Conservation (phyloP, 2,329 filamentous ascomycete genomes). For the Lasiodiplodia sp. region DNA sequence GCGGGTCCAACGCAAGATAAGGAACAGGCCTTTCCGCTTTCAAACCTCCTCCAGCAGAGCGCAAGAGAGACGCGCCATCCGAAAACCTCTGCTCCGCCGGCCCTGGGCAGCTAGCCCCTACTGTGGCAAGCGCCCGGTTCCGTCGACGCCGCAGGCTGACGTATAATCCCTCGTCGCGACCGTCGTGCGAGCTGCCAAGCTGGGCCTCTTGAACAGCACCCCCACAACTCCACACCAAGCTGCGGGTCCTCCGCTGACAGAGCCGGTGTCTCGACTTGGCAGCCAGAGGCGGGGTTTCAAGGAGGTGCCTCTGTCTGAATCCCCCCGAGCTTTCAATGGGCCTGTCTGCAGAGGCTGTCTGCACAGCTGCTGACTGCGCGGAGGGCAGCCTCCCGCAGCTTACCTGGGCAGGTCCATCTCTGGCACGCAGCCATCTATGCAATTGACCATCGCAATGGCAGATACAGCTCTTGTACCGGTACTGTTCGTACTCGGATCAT, state of each 20-base stretch:
- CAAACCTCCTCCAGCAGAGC: slow-evolving; percentile 5
- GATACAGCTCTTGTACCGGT: neutral
- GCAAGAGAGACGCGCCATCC: neutral
- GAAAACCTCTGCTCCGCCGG: neutral
- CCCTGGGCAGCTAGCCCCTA: neutral
- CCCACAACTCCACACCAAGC: slow-evolving; percentile 17
- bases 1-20: slow-evolving; percentile 26
- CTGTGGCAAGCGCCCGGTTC: slow-evolving; percentile 8
- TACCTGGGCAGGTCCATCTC: neutral
- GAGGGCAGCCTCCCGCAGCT: neutral
- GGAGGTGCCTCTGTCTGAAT: neutral
- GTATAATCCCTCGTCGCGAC: slow-evolving; percentile 2
- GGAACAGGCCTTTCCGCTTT: slow-evolving; percentile 1
- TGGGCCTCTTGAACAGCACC: neutral
- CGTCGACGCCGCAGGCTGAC: slow-evolving; percentile 16
- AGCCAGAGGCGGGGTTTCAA: neutral
- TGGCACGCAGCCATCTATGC: neutral
- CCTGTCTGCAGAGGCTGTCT: no score
- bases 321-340: neutral
- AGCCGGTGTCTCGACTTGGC: neutral
- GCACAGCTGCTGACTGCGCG: neutral
- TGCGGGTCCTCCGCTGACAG: neutral
- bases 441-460: neutral
- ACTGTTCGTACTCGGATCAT: neutral
- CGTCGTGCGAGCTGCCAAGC: slow-evolving; percentile 8